These are phyloP conservation scores for Aquanectria penicillioides DNA, from an alignment of 2,329 filamentous ascomycete genomes.

Conservation along the genomic window DNA sequence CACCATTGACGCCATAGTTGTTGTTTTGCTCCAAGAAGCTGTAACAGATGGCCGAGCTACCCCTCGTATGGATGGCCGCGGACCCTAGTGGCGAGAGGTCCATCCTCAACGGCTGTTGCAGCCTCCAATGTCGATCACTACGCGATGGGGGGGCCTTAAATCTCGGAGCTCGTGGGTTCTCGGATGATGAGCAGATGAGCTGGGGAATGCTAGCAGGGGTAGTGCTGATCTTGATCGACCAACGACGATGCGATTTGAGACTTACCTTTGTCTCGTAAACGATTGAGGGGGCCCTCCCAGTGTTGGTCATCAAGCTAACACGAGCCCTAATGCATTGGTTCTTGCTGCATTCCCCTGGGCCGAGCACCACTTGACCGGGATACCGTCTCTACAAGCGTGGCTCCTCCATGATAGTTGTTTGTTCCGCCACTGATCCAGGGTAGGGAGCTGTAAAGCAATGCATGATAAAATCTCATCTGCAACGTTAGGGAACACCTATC, in stretches of 20 bases:
- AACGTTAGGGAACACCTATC: no score
- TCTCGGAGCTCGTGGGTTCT: slow-evolving; percentile 39
- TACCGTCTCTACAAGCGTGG: no score
- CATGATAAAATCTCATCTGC: no score
- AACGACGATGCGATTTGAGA: slow-evolving; percentile 19
- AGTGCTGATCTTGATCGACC: slow-evolving; percentile 41
- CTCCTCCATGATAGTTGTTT: no score
- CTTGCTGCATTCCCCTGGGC: no score
- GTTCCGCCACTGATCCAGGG: no score
- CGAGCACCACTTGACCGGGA: no score
- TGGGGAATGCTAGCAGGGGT: slow-evolving; percentile 39
- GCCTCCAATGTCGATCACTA: slow-evolving; percentile 36
- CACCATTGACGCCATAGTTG: slow-evolving; percentile 22
- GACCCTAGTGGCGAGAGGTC: neutral
- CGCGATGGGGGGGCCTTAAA: slow-evolving; percentile 34
- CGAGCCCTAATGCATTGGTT: neutral
- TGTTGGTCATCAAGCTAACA: slow-evolving; percentile 29
- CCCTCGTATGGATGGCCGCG: slow-evolving; percentile 1
- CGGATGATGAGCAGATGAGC: slow-evolving; percentile 39
- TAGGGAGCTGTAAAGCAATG: no score
- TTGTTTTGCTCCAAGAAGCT: neutral
- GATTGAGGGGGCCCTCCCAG: slow-evolving; percentile 21
- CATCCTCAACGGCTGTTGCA: slow-evolving; percentile 23
- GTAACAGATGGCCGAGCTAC: neutral
- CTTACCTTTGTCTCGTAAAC: slow-evolving; percentile 7